phyloP scores from a whole-genome alignment of 2,329 filamentous ascomycete species.

The Neophaeococcomyces aloes region DNA sequence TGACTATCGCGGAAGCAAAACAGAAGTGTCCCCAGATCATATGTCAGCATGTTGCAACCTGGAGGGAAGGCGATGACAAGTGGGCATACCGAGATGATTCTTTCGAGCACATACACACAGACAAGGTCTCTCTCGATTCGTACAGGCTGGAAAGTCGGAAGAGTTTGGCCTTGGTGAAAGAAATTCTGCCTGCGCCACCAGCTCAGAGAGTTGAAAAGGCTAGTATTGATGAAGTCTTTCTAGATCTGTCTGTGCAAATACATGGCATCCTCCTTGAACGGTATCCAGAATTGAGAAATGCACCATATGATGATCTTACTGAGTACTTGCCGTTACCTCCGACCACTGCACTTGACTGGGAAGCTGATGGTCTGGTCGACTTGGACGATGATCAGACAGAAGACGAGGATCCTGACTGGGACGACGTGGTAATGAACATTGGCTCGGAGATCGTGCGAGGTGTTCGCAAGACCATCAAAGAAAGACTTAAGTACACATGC shows the following conservation, averaged over 20 bases:
- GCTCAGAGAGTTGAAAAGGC: conserved; percentile 80
- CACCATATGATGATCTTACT: conserved; percentile 62
- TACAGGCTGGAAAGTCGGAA: conserved; percentile 76
- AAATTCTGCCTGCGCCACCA: conserved; percentile 50
- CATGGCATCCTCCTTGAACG: conserved; percentile 63
- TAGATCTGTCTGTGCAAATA: conserved; percentile 80
- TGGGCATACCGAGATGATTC: conserved; percentile 88
- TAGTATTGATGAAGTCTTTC: conserved; percentile 87
- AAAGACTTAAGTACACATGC: conserved; percentile 74
- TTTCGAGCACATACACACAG: conserved; percentile 64
- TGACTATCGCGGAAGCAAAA: conserved; percentile 68
- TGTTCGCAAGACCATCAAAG: conserved; percentile 58
- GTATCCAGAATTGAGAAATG: conserved; percentile 59
- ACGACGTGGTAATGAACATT: conserved; percentile 77
- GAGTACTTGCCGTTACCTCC: conserved; percentile 64
- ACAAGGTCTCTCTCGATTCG: conserved; percentile 90
- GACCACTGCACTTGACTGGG: conserved; percentile 68
- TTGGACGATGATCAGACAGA: conserved; percentile 63
- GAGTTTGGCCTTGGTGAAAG: conserved; percentile 71
- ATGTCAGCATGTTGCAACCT: conserved; percentile 87
- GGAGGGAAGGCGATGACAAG: conserved; percentile 78
- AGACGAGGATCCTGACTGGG: conserved; percentile 82
- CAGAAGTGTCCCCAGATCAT: conserved; percentile 78
- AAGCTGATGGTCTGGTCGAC: conserved; percentile 69
- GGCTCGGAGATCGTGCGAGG: conserved; percentile 79